Evolutionary conservation across 1,284 basidiomycete genomes (phyloP).

Genomic region (Jaminaea rosea): DNA sequence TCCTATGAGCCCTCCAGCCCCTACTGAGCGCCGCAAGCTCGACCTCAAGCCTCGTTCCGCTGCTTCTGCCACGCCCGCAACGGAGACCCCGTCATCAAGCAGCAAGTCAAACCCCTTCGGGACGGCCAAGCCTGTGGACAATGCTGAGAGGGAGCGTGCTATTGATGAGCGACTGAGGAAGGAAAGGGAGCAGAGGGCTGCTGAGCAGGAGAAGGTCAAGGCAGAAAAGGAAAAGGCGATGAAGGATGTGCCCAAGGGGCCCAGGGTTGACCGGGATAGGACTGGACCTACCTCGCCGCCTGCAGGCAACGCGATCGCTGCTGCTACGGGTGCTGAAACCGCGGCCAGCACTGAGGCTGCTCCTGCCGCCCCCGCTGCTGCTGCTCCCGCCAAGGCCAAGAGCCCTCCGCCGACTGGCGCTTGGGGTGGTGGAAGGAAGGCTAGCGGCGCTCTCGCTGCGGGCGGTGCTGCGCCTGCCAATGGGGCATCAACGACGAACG

Average conservation of each 20-base stretch:
- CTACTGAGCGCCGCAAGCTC: constrained; percentile 41
- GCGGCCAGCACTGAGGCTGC: constrained; percentile 3
- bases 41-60: constrained; percentile 52
- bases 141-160: constrained; percentile 64
- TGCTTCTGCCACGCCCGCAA: constrained; percentile 66
- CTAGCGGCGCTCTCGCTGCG: constrained; percentile 23
- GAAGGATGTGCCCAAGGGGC: constrained; percentile 6
- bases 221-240: constrained; percentile 21
- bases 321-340: not conserved
- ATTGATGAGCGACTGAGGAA: constrained; percentile 53
- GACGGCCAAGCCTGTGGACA: constrained; percentile 79
- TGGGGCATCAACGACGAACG: not conserved
- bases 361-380: constrained; percentile 2
- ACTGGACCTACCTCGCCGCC: not conserved
- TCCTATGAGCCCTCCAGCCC: constrained; percentile 8
- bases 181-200: constrained; percentile 3
- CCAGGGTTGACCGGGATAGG: constrained; percentile 2
- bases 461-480: not conserved
- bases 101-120: constrained; percentile 65
- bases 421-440: constrained; percentile 36
- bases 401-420: constrained; percentile 24
- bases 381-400: constrained; percentile 1
- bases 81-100: constrained; percentile 37
- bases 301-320: constrained; percentile 2
- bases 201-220: constrained; percentile 31